Evolutionary conservation across 306 rosid species (phyloP), one percentile per base, ranked within the genome.

Genomic region (Malus fusca): DNA sequence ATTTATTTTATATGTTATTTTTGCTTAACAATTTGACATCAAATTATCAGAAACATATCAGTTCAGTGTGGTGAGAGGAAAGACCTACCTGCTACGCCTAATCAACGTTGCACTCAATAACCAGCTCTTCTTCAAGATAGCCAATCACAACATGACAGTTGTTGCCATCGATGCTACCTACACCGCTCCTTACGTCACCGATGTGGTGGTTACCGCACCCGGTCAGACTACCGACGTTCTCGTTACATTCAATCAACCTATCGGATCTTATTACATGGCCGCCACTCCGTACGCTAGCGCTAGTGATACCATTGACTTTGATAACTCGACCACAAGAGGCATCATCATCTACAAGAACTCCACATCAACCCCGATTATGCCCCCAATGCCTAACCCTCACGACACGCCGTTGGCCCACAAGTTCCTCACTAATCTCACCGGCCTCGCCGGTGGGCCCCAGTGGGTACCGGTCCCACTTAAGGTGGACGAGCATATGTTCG

Each of bases 211-310:
- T 4, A 0, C 79, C 0, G 85, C 90, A 1, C 96, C 98, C 0
- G 96, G 96, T 43, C 96, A 92, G 68, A 92, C 96, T 37, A 74
- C 72, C 2, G 94, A 90, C 15, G 90, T 83, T 5, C 88, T 92
- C 19, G 6, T 90, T 15, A 75, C 3, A 2, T 67, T 92, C 2
- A 76, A 90, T 79, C 86, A 84, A 44, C 37, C 35, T 0, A 56
- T 42, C 4, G 86, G 77, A 0, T 90, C 96, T 3, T 92, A 92
- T 51, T 88, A 88, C 86, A 90, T 90, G 92, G 96, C 85, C 0
- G 91, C 84, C 18, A 43, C 76, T 11, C 80, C 90, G 0, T 90
- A 90, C 58, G 23, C 66, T 4, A 14, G 19, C 23, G 21, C 40
- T 3, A 2, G 3, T 37, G 42, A 37, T 37, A 37, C 55, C 6